Evolutionary conservation across 2,329 filamentous ascomycete species (phyloP).

Genomic region (Parastagonospora nodorum): DNA sequence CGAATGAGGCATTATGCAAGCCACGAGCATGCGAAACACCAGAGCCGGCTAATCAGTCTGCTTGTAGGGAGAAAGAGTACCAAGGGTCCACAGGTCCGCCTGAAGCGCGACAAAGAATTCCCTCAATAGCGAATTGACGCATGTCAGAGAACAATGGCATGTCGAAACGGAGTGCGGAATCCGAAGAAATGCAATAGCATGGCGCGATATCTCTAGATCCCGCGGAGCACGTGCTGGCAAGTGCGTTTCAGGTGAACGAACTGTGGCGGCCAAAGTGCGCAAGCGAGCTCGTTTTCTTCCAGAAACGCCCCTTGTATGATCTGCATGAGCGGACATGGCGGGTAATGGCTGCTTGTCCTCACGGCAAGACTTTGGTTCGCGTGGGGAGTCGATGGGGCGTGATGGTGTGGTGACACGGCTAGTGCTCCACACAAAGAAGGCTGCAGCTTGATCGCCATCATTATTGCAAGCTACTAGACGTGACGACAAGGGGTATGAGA

Average conservation of each 20-base stretch:
- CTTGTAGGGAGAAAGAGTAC: background rate
- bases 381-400: background rate
- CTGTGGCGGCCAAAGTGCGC: background rate
- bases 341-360: background rate
- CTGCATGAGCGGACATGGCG: background rate
- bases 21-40: background rate
- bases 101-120: background rate
- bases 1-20: no score
- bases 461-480: background rate
- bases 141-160: no score
- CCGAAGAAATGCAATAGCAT: background rate
- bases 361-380: slow-evolving; percentile 1
- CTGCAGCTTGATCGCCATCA: background rate
- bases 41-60: background rate
- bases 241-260: slow-evolving; percentile 1
- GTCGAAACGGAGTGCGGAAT: no score
- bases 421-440: background rate
- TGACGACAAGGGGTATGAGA: background rate
- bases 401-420: slow-evolving; percentile 1
- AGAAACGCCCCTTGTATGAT: slow-evolving; percentile 1
- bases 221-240: background rate
- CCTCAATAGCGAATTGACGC: no score
- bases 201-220: background rate
- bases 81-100: background rate
- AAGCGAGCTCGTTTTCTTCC: slow-evolving; percentile 3